Conservation (phyloP, 345 rosid genomes). For the Eucalyptus erythrocorys region DNA sequence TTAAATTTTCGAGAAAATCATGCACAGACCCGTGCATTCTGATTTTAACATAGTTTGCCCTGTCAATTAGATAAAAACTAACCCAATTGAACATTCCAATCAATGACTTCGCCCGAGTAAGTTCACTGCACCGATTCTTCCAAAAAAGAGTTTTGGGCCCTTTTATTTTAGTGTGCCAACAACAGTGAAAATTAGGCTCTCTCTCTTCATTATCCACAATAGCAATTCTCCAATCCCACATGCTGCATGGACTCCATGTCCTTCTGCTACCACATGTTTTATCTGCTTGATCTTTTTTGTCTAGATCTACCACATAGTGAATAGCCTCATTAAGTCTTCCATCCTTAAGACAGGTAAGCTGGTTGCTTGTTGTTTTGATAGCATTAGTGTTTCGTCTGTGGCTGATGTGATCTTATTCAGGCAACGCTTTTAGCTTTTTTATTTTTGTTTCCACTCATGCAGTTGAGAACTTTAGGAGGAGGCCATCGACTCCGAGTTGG, state of each 20-base stretch:
- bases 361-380: too few relatives aligned
- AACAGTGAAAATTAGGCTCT: conserved; percentile 1
- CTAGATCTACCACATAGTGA: conserved; percentile 24
- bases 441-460: too few relatives aligned
- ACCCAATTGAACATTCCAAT: conserved; percentile 38
- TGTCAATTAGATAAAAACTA: neutral
- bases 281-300: conserved; percentile 19
- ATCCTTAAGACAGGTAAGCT: neutral
- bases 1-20: neutral
- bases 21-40: neutral
- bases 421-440: too few relatives aligned
- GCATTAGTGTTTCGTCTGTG: too few relatives aligned
- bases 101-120: neutral
- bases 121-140: conserved; percentile 39
- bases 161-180: conserved; percentile 63
- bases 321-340: conserved; percentile 7
- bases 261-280: conserved; percentile 30
- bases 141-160: conserved; percentile 29
- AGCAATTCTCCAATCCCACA: conserved; percentile 43
- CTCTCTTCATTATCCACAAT: conserved; percentile 22
- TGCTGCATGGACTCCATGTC: conserved; percentile 54
- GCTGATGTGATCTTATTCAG: too few relatives aligned
- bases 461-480: too few relatives aligned
- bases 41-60: neutral
- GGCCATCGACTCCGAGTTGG: too few relatives aligned